These are phyloP conservation scores for Perilla frutescens DNA, from an alignment of 257 asterid species.

Conservation along the genomic window DNA sequence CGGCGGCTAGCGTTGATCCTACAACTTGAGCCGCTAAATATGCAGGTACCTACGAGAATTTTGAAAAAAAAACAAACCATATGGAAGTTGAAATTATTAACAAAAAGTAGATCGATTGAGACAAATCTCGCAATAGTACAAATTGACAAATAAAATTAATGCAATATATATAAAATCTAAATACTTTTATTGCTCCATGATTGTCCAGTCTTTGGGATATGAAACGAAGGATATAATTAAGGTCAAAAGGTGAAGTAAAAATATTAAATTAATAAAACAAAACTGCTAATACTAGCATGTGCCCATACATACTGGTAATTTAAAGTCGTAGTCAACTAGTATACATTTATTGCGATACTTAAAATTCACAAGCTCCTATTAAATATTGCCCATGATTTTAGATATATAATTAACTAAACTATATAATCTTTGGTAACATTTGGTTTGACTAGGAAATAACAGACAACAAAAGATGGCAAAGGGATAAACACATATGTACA, in stretches of 20 bases:
- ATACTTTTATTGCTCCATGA: no score
- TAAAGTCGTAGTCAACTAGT: neutral
- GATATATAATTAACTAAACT: neutral
- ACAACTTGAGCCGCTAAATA: conserved; percentile 70
- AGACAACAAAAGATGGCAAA: neutral
- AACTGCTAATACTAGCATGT: neutral
- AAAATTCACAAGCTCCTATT: neutral
- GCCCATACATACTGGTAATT: no score
- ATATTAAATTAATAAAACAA: neutral
- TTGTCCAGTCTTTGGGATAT: no score
- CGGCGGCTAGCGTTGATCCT: conserved; percentile 79
- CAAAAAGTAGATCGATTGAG: no score
- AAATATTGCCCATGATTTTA: neutral
- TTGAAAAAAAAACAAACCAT: neutral
- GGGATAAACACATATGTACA: no score
- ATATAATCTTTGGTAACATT: conserved; percentile 9
- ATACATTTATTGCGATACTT: neutral
- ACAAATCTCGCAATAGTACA: no score
- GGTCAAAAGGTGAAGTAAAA: no score
- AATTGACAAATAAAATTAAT: no score
- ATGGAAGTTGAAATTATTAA: no score
- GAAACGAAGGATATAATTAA: no score
- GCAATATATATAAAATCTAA: no score
- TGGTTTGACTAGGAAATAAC: conserved; percentile 16
- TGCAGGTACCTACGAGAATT: conserved; percentile 63